phyloP scores from a whole-genome alignment of 208 protist genomes.

The Leishmania braziliensis region DNA sequence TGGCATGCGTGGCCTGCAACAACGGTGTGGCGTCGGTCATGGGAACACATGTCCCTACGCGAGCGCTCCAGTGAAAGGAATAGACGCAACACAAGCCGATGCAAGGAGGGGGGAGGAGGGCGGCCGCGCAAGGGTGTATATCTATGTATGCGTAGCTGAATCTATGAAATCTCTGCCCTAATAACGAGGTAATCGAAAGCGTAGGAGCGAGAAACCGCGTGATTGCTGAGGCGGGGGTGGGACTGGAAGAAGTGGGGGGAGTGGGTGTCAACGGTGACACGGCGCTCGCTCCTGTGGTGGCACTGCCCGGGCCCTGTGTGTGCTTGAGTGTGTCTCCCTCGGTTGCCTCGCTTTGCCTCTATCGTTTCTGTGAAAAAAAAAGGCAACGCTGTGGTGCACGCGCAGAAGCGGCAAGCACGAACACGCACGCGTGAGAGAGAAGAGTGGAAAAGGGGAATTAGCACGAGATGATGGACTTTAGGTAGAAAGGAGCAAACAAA shows the following conservation, averaged over 20 bases:
- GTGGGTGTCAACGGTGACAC: too few species aligned
- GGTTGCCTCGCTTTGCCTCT: too few species aligned
- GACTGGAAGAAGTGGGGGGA: neutral
- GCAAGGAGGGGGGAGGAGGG: neutral
- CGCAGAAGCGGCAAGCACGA: neutral
- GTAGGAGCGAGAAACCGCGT: neutral
- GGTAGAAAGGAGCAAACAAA: neutral
- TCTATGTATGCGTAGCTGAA: neutral
- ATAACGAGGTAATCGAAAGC: neutral
- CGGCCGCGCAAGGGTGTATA: neutral
- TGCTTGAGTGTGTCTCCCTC: neutral
- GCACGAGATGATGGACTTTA: neutral
- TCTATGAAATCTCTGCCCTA: neutral
- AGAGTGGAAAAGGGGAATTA: neutral
- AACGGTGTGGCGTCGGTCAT: conserved; percentile 23
- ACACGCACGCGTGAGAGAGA: conserved; percentile 2
- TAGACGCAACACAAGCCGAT: neutral
- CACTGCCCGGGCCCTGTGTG: neutral
- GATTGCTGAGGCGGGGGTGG: neutral
- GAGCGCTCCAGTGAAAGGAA: neutral
- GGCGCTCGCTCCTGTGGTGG: neutral
- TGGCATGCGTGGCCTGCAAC: conserved; percentile 38
- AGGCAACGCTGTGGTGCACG: neutral
- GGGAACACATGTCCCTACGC: neutral
- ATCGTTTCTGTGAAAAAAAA: neutral